A percentile compares a stretch with the other conserved stretches of the same genome.
Evolutionary conservation across 441 rosid genomes (phyloP).

Genomic region (Mallotus japonicus): DNA sequence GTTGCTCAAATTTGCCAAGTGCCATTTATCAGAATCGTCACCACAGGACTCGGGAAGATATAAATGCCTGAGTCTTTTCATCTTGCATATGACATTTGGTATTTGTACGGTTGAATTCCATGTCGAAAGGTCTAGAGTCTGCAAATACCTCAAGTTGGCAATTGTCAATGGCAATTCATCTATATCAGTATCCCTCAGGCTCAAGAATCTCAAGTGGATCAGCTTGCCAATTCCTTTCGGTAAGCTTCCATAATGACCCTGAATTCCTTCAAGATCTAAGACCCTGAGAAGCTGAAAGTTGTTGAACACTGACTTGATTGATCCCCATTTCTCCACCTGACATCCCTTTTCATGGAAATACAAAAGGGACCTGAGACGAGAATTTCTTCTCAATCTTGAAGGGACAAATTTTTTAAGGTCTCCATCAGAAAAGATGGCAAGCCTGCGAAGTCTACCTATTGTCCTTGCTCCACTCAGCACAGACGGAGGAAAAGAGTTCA

Average conservation of each 20-base stretch:
- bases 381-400: conserved; percentile 20
- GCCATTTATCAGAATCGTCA: conserved; percentile 31
- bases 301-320: conserved; percentile 15
- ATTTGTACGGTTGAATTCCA: conserved; percentile 29
- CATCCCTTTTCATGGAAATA: conserved; percentile 23
- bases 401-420: conserved; percentile 19
- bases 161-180: conserved; percentile 26
- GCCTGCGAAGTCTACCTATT: conserved; percentile 33
- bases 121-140: conserved; percentile 29
- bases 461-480: conserved; percentile 15
- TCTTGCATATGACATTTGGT: conserved; percentile 24
- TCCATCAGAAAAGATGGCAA: conserved; percentile 17
- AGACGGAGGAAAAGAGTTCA: not conserved
- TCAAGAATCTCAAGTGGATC: conserved; percentile 28
- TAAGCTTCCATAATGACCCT: conserved; percentile 16
- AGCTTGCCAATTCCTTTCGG: conserved; percentile 25
- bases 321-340: conserved; percentile 20
- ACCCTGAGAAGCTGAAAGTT: conserved; percentile 19
- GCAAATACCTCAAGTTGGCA: conserved; percentile 29
- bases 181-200: conserved; percentile 28
- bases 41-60: conserved; percentile 34
- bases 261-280: conserved; percentile 25
- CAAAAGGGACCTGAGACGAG: conserved; percentile 27
- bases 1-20: conserved; percentile 19
- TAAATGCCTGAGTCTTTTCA: conserved; percentile 31